A percentile compares a stretch with the other conserved stretches of the same genome.
Conservation (phyloP, 148 eudicot species). For the Bassia scoparia region DNA sequence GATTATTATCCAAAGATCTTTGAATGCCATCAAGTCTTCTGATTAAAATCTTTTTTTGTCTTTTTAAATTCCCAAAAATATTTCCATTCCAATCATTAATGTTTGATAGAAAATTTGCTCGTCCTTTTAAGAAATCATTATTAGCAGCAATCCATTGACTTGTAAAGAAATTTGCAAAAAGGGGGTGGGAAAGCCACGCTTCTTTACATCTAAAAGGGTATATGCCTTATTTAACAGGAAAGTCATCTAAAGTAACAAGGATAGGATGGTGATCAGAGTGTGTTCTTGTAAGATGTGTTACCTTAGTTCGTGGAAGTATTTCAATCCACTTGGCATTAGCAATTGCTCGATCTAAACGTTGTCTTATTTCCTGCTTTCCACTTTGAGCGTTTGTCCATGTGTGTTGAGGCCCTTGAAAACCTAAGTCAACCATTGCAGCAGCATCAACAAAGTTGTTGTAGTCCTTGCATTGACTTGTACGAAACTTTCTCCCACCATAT, state of each 20-base stretch:
- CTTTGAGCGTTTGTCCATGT: background rate
- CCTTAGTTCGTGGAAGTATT: background rate
- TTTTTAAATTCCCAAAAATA: background rate
- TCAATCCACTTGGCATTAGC: background rate
- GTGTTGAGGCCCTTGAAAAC: background rate
- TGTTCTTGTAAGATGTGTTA: background rate
- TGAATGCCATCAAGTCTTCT: background rate
- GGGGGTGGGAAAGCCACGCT: background rate
- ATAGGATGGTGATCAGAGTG: background rate
- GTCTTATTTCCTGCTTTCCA: rapidly evolving
- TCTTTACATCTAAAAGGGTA: background rate
- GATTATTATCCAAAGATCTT: background rate
- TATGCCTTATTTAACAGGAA: too few relatives aligned
- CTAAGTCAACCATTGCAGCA: background rate
- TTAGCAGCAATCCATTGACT: background rate
- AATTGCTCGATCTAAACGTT: background rate
- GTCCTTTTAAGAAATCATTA: background rate
- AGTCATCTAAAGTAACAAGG: background rate
- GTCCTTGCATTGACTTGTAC: too few relatives aligned
- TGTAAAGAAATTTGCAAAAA: background rate
- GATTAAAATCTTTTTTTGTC: background rate
- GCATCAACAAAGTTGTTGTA: background rate
- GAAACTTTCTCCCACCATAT: background rate
- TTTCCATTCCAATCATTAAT: background rate
- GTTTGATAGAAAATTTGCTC: too few relatives aligned